Evolutionary conservation across 2,329 filamentous ascomycete genomes (phyloP).

Genomic region (Trichoderma sp.): DNA sequence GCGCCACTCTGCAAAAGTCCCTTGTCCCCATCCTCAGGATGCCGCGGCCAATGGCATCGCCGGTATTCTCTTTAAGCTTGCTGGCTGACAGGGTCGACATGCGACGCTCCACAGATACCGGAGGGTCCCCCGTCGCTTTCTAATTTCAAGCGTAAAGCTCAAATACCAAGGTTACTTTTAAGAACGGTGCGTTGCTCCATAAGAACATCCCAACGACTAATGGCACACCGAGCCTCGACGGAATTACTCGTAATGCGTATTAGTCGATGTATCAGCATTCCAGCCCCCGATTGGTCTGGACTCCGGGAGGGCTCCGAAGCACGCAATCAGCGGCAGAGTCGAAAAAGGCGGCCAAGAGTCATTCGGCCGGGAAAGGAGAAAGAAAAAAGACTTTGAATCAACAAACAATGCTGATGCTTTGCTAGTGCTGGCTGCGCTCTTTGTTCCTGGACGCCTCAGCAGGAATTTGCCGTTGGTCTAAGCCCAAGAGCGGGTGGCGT

Average conservation of each 20-base stretch:
- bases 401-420: background rate
- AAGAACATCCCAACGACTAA: background rate
- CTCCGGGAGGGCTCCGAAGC: slow-evolving; percentile 1
- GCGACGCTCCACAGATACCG: background rate
- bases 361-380: background rate
- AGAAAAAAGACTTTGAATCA: background rate
- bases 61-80: slow-evolving; percentile 3
- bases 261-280: background rate
- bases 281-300: background rate
- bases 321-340: slow-evolving; percentile 3
- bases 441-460: slow-evolving; percentile 5
- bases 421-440: background rate
- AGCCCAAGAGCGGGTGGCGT: slow-evolving; percentile 14
- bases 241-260: background rate
- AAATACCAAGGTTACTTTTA: slow-evolving; percentile 14
- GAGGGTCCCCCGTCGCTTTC: background rate
- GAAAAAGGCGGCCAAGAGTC: background rate
- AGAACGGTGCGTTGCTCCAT: background rate
- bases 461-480: slow-evolving; percentile 5
- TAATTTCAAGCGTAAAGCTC: slow-evolving; percentile 18
- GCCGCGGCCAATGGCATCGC: slow-evolving; percentile 4
- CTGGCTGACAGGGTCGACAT: slow-evolving; percentile 5
- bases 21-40: background rate
- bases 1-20: slow-evolving; percentile 20
- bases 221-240: background rate